phyloP scores from a whole-genome alignment of 1,284 basidiomycete genomes.

The Schizophyllum amplum region DNA sequence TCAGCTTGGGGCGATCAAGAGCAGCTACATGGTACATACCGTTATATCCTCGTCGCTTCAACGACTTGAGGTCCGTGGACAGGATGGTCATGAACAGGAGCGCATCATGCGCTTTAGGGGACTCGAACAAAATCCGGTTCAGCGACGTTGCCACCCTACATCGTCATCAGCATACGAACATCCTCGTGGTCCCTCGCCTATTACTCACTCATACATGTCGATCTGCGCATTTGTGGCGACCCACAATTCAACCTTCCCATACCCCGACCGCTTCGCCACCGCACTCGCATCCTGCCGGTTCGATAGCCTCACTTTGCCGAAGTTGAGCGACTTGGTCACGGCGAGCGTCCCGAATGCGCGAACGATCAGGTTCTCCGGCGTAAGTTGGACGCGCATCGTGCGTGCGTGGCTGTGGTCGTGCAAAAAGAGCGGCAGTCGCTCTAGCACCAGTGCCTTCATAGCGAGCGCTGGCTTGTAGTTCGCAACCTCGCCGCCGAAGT shows the following conservation, averaged over 20 bases:
- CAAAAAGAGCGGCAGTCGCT: slow-evolving; percentile 86
- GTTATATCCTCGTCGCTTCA: slow-evolving; percentile 84
- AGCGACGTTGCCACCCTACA: slow-evolving; percentile 72
- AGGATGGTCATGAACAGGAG: slow-evolving; percentile 90
- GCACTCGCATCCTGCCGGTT: slow-evolving; percentile 70
- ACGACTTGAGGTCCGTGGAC: slow-evolving; percentile 77
- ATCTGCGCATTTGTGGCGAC: slow-evolving; percentile 66
- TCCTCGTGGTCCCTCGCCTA: not conserved
- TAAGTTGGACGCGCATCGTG: slow-evolving; percentile 22
- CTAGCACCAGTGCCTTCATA: slow-evolving; percentile 62
- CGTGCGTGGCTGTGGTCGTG: slow-evolving; percentile 78
- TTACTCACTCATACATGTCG: slow-evolving; percentile 88
- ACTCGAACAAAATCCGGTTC: slow-evolving; percentile 68
- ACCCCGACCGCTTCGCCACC: slow-evolving; percentile 49
- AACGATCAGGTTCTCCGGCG: slow-evolving; percentile 45
- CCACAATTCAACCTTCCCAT: slow-evolving; percentile 68
- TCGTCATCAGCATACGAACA: slow-evolving; percentile 3
- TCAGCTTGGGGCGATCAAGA: not conserved
- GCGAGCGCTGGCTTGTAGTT: slow-evolving; percentile 40
- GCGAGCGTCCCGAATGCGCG: slow-evolving; percentile 53
- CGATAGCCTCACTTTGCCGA: slow-evolving; percentile 38
- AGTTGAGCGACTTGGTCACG: slow-evolving; percentile 52
- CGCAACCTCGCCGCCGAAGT: slow-evolving; percentile 45
- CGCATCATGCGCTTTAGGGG: slow-evolving; percentile 73
- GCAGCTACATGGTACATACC: slow-evolving; percentile 31